Evolutionary conservation across 352 stramenopile species (phyloP).

Genomic region (Phytophthora boehmeriae): DNA sequence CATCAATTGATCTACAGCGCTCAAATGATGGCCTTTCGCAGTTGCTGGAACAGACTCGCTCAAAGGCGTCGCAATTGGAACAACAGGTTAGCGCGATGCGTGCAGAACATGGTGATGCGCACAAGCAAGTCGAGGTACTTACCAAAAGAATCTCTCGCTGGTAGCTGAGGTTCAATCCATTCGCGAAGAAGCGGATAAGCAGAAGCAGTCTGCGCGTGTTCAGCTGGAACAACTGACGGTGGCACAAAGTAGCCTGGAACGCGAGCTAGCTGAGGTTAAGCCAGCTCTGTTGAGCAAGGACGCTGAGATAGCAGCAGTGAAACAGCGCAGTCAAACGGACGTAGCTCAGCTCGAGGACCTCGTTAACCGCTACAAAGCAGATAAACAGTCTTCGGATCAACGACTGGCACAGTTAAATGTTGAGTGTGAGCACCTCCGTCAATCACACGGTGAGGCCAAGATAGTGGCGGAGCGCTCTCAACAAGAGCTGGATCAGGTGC

Average conservation of each 20-base stretch:
- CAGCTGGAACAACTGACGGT: constrained; percentile 50
- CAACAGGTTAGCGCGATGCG: constrained; percentile 46
- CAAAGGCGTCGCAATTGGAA: constrained; percentile 47
- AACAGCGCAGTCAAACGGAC: constrained; percentile 41
- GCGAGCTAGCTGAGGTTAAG: constrained; percentile 35
- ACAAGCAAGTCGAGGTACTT: constrained; percentile 62
- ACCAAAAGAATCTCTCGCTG: constrained; percentile 69
- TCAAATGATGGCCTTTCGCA: constrained; percentile 56
- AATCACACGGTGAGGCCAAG: constrained; percentile 26
- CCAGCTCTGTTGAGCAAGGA: constrained; percentile 45
- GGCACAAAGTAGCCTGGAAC: constrained; percentile 37
- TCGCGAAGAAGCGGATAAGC: constrained; percentile 55
- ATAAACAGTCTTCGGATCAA: constrained; percentile 30
- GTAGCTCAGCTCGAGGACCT: constrained; percentile 33
- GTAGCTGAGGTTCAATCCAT: constrained; percentile 53
- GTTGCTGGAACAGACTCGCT: constrained; percentile 49
- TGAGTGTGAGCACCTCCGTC: constrained; percentile 31
- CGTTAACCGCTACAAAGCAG: constrained; percentile 33
- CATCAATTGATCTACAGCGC: constrained; percentile 45
- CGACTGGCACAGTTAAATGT: constrained; percentile 32
- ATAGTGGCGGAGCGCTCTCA: constrained; percentile 23
- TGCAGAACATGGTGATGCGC: constrained; percentile 38
- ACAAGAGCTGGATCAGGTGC: constrained; percentile 37
- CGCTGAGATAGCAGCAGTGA: constrained; percentile 31
- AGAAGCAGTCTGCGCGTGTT: constrained; percentile 33